Percentiles rank a stretch among this genome's conserved stretches.
These are phyloP conservation scores for Saccharomyces eubayanus DNA, from an alignment of 805 yeast genomes.

Conservation along the genomic window DNA sequence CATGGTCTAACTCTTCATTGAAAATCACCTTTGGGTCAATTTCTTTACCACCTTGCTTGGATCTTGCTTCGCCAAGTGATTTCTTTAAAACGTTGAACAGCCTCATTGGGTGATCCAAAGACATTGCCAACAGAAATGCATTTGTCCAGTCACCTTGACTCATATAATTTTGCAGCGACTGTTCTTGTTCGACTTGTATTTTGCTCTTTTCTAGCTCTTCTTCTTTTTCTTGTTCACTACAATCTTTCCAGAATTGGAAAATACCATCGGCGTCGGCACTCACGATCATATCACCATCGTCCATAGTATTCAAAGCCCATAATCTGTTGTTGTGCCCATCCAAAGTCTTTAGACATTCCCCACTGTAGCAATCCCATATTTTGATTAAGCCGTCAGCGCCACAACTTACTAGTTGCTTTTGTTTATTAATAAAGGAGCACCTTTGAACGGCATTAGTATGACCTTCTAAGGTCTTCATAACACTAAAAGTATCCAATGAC, in stretches of 20 bases:
- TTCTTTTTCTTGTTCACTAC: conserved; percentile 62
- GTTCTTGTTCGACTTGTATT: conserved; percentile 74
- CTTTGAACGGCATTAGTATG: conserved; percentile 89
- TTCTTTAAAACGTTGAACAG: conserved; percentile 67
- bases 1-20: conserved; percentile 50
- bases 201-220: conserved; percentile 44
- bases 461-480: conserved; percentile 82
- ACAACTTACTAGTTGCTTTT: conserved; percentile 57
- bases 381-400: conserved; percentile 95
- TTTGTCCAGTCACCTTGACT: conserved; percentile 71
- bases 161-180: conserved; percentile 68
- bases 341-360: conserved; percentile 74
- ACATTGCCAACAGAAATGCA: conserved; percentile 79
- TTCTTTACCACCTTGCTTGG: conserved; percentile 35
- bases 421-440: conserved; percentile 57
- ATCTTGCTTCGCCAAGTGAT: conserved; percentile 38
- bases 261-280: conserved; percentile 96
- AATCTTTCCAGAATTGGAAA: conserved; percentile 81
- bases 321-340: conserved; percentile 93
- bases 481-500: conserved; percentile 71
- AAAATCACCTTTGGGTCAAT: conserved; percentile 9
- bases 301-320: conserved; percentile 72
- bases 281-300: conserved; percentile 61
- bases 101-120: conserved; percentile 84
- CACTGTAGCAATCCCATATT: conserved; percentile 73